Evolutionary conservation across 164 flowering plant genomes (phyloP).

Genomic region (Umbilicus rupestris): DNA sequence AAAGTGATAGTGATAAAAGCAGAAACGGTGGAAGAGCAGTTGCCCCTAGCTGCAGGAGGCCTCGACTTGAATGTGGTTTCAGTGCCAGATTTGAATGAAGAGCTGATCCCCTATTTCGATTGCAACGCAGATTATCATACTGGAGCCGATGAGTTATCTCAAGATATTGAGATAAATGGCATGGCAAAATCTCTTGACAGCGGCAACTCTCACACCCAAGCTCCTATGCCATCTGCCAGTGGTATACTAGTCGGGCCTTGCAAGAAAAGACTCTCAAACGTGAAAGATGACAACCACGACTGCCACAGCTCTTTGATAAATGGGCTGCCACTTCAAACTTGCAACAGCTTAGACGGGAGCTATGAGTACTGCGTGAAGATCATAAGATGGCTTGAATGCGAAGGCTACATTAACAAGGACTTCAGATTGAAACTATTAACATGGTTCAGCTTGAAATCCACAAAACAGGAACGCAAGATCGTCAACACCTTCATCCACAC

Average conservation of each 20-base stretch:
- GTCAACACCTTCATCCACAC: constrained; percentile 53
- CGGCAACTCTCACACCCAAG: constrained; percentile 54
- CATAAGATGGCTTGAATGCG: constrained; percentile 50
- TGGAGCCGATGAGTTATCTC: constrained; percentile 47
- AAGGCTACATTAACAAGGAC: constrained; percentile 45
- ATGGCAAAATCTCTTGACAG: constrained; percentile 48
- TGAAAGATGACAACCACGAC: constrained; percentile 54
- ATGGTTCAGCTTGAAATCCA: constrained; percentile 76
- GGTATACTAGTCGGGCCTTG: constrained; percentile 35
- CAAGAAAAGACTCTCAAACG: constrained; percentile 38
- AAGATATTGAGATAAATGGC: constrained; percentile 42
- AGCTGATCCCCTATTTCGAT: constrained; percentile 58
- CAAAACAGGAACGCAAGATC: constrained; percentile 43
- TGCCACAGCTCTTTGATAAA: constrained; percentile 75
- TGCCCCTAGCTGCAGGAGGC: constrained; percentile 29
- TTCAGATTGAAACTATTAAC: constrained; percentile 65
- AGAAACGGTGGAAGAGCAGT: constrained; percentile 26
- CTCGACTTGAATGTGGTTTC: constrained; percentile 80
- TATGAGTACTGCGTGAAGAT: constrained; percentile 50
- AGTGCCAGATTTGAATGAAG: constrained; percentile 93
- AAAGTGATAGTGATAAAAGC: constrained; percentile 18
- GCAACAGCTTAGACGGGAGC: constrained; percentile 46
- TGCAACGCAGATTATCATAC: constrained; percentile 58
- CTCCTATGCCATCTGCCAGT: constrained; percentile 30
- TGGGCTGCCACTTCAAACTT: constrained; percentile 42